Percentiles rank a stretch among this genome's conserved stretches.
These are phyloP conservation scores for Pogostemon cablin DNA, from an alignment of 257 asterid species.

Conservation along the genomic window DNA sequence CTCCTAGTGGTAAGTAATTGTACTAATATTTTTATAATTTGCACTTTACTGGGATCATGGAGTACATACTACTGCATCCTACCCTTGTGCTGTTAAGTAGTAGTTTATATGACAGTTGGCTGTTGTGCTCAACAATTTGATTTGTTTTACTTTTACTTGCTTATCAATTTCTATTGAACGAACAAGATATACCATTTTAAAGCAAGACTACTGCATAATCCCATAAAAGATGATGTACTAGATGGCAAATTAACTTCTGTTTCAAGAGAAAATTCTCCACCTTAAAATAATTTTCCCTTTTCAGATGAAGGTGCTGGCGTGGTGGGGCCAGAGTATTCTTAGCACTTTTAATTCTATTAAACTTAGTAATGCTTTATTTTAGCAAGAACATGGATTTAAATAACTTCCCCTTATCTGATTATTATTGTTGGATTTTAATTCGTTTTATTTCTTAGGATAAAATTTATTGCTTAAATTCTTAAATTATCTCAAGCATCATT, in stretches of 20 bases:
- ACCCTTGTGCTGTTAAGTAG: conserved; percentile 18
- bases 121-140: neutral
- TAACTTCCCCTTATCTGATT: no score
- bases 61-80: conserved; percentile 27
- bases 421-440: no score
- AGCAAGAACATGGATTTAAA: no score
- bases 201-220: neutral
- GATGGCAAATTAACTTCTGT: conserved; percentile 2
- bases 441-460: no score
- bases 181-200: conserved; percentile 4
- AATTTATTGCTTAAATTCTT: no score
- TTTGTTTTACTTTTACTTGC: neutral
- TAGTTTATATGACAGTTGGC: neutral
- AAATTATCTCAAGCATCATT: no score
- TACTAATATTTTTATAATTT: conserved; percentile 11
- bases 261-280: neutral
- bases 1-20: conserved; percentile 50
- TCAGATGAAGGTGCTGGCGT: no score
- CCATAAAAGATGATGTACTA: neutral
- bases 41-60: conserved; percentile 14
- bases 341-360: no score
- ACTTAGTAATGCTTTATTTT: no score
- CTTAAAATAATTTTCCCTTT: no score
- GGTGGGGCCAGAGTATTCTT: no score
- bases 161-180: conserved; percentile 25